Evolutionary conservation across 805 yeast genomes (phyloP), one percentile per base, ranked within the genome.

Genomic region (Kuraishia hungarica): DNA sequence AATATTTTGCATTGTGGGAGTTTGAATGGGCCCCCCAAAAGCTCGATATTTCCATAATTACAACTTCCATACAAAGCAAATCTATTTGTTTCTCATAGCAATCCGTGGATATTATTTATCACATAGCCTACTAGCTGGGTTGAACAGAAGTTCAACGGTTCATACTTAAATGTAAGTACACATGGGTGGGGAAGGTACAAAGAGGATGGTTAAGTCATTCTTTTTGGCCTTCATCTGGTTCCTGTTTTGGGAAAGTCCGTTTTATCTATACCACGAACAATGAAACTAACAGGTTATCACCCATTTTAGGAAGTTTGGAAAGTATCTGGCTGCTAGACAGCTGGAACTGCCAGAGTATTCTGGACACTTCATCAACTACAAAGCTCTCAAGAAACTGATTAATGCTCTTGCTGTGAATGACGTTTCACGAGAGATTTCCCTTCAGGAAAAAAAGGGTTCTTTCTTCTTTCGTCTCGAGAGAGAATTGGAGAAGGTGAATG

Each of bases 341-440:
- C 77, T 94, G 61, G 97, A 93, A 69, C 76, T 93, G 57, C 98
- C 98, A 11, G 99, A 94, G 70, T 94, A 94, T 69, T 84, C 96
- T 52, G 91, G 93, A 46, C 87, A 89, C 67, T 94, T 93, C 73
- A 93, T 94, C 66, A 91, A 94, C 73, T 94, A 94, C 72, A 94
- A 94, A 73, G 94, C 93, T 2, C 74, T 93, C 56, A 93, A 93
- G 70, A 94, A 93, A 77, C 79, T 92, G 61, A 93, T 93, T 65
- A 93, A 93, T 70, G 86, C 87, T 51, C 74, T 93, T 51, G 87
- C 65, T 52, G 66, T 70, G 58, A 53, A 65, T 64, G 62, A 70
- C 64, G 57, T 55, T 51, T 48, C 72, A 68, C 26, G 72, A 64
- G 81, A 81, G 60, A 73, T 76, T 55, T 72, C 83, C 1, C 73